phyloP scores from a whole-genome alignment of 1,284 basidiomycete genomes.

The Fomitopsis schrenkii region DNA sequence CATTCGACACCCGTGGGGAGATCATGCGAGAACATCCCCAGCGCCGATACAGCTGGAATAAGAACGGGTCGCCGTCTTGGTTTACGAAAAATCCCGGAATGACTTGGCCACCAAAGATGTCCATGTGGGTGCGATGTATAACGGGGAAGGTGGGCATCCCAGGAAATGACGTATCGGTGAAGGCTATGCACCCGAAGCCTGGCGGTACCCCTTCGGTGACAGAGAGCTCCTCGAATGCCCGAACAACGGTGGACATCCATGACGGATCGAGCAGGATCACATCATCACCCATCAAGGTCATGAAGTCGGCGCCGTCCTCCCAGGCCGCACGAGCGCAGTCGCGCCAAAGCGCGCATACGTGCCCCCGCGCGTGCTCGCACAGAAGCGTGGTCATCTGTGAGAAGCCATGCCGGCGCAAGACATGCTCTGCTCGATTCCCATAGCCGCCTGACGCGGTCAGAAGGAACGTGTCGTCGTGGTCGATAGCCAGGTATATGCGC shows the following conservation, averaged over 20 bases:
- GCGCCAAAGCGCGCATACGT: conserved; percentile 53
- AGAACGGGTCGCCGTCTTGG: conserved; percentile 55
- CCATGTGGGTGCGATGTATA: conserved; percentile 49
- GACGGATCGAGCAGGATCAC: conserved; percentile 43
- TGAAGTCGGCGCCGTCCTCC: conserved; percentile 45
- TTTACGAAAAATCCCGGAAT: conserved; percentile 52
- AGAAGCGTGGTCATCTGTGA: conserved; percentile 32
- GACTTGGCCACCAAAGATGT: conserved; percentile 48
- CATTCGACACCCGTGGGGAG: conserved; percentile 36
- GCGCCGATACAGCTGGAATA: conserved; percentile 57
- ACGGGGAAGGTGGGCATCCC: conserved; percentile 63
- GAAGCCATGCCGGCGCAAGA: conserved; percentile 35
- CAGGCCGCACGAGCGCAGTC: conserved; percentile 45
- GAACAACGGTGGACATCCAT: conserved; percentile 45
- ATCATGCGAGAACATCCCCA: conserved; percentile 50
- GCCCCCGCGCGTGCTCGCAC: conserved; percentile 38
- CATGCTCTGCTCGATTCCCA: conserved; percentile 32
- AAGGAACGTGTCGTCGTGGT: conserved; percentile 44
- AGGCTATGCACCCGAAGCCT: conserved; percentile 56
- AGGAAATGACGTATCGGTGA: conserved; percentile 51
- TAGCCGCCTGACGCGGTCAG: conserved; percentile 11
- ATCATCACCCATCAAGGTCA: conserved; percentile 55
- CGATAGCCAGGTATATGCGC: conserved; percentile 51
- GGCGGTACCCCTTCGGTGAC: conserved; percentile 26
- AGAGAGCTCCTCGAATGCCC: conserved; percentile 35